Evolutionary conservation across 192 early-diverging fungal species (phyloP), one percentile per base, ranked within the genome.

Genomic region (Coemansia erecta): DNA sequence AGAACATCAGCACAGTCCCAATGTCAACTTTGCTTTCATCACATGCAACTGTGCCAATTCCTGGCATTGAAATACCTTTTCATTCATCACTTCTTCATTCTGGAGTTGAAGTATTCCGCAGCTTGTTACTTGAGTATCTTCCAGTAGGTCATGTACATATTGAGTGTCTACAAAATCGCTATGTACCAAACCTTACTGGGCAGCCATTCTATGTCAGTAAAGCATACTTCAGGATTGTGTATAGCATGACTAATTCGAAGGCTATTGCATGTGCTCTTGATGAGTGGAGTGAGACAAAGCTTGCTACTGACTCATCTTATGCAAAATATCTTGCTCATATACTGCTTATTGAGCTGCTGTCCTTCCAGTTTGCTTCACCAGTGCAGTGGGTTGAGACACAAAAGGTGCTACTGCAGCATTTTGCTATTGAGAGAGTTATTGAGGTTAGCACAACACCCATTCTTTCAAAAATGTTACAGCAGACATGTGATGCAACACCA

Each of bases 311-410:
- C 37, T 72, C 90, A 17, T 74, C 58, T 49, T 85, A 85, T 39
- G 86, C 88, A 66, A 91, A 93, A 63, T 77, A 85, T 28, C 83
- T 93, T 24, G 92, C 89, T 37, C 90, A 92, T 80, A 85, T 73
- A 18, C 73, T 97, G 45, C 77, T 97, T 60, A 86, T 97, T 57
- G 95, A 97, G 80, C 69, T 95, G 48, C 82, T 97, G 8, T 87
- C 90, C 26, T 89, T 94, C 73, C 95, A 97, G 81, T 94, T 97
- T 61, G 92, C 93, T 8, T 91, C 88, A 21, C 89, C 95, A 24
- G 95, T 97, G 48, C 86, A 92, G 66, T 97, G 95, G 95, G 95
- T 97, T 68, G 95, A 95, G 73, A 97, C 93, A 18, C 95, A 97
- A 77, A 92, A 95, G 55, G 80, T 82, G 50, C 75, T 95, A 51